Base-by-base conservation (phyloP, 2,329 filamentous ascomycete genomes). In the Nigrograna mackinnonii region DNA sequence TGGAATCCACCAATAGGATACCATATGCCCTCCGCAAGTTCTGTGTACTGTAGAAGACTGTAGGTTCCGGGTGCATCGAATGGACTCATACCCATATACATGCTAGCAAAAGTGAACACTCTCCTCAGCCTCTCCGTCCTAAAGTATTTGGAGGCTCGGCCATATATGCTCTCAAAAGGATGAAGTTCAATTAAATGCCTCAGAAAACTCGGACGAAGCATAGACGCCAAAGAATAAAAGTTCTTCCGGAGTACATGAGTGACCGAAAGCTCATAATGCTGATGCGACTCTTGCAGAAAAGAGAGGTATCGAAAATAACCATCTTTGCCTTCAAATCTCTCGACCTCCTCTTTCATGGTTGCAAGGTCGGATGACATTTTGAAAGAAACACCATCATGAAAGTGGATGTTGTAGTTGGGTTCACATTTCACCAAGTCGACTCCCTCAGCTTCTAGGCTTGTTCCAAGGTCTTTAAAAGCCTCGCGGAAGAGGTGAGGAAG, bases 1-100 rank as follows among this genome's bases (percentile, higher is more conserved):
- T 87, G 82, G 57, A 90, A 90, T 0, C 86, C 86, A 2, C 86
- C 86, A 17, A 78, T 74, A 0, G 85, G 85, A 67, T 88, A 90
- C 82, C 85, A 86, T 32, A 91, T 88, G 0, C 87, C 87, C 69
- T 91, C 85, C 0, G 84, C 83, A 22, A 89, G 68, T 68, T 90
- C 86, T 0, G 86, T 86, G 62, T 89, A 90, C 66, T 89, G 86
- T 38, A 90, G 70, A 45, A 90, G 65, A 36, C 79, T 84, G 67
- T 90, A 90, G 2, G 86, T 89, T 3, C 83, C 85, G 0, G 86
- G 87, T 0, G 87, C 86, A 58, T 88, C 84, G 59, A 86, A 90
- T 0, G 87, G 87, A 41, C 78, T 84, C 86, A 90, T 90, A 0
- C 87, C 87, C 83, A 90, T 86, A 58, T 91, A 90, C 86, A 90